Evolutionary conservation across 768 basidiomycete genomes (phyloP).

Genomic region (Kwoniella shandongensis): DNA sequence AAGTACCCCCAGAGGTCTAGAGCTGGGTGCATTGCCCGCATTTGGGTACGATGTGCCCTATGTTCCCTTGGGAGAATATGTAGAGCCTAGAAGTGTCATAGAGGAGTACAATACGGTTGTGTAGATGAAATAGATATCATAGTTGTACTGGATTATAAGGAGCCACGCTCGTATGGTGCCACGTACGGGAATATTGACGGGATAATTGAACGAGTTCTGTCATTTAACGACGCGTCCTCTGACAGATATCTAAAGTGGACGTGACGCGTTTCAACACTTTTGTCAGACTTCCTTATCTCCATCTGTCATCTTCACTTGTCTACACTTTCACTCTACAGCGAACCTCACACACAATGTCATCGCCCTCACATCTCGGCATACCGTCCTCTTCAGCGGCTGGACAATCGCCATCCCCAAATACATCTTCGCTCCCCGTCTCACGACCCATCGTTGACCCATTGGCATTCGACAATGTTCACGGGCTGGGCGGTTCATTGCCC

Average conservation of each 20-base stretch:
- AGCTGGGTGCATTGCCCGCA: constrained; percentile 60
- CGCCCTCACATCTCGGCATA: constrained; percentile 18
- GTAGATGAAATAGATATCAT: too few species aligned
- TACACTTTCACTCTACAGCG: not conserved
- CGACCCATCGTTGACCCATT: constrained; percentile 37
- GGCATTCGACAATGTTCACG: constrained; percentile 43
- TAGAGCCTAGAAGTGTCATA: constrained; percentile 29
- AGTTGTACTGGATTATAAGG: too few species aligned
- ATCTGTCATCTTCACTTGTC: not conserved
- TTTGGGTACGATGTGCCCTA: constrained; percentile 57
- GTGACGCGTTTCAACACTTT: not conserved
- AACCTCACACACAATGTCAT: constrained; percentile 27
- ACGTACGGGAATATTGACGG: not conserved
- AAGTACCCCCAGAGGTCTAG: constrained; percentile 58
- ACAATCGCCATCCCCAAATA: constrained; percentile 25
- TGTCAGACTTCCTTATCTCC: not conserved
- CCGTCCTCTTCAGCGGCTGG: constrained; percentile 32
- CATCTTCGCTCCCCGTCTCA: constrained; percentile 36
- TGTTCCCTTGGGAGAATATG: constrained; percentile 20
- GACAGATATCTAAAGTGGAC: not conserved
- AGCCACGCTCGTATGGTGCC: too few species aligned
- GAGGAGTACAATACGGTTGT: constrained; percentile 25
- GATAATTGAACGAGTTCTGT: not conserved
- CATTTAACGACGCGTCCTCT: constrained; percentile 1
- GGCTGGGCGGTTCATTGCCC: constrained; percentile 29